Evolutionary conservation across 768 basidiomycete genomes (phyloP), one percentile per base, ranked within the genome.

Genomic region (Leccinellum luteum): DNA sequence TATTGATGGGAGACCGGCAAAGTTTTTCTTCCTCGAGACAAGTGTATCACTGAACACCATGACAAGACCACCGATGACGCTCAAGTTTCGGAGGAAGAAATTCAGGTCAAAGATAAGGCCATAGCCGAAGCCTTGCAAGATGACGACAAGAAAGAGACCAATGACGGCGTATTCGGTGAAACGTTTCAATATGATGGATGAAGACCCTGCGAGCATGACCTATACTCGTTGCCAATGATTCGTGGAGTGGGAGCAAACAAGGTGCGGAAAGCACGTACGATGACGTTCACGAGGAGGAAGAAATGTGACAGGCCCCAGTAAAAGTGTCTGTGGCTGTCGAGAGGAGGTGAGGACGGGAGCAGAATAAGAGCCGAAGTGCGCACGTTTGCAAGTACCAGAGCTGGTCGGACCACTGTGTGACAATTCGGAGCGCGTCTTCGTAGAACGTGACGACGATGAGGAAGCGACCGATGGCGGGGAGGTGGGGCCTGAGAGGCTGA

Each of bases 11-110:
- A 98, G 76, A 48, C 94, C 95, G 12, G 95, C 96, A 64, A 98
- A 98, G 45, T 87, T 77, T 64, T 87, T 85, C 77, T 89, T 94
- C 73, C 87, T 84, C 21, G 86, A 89, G 56, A 91, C 81, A 83
- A 98, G 89, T 1, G 93, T 91, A 72, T 99, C 97, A 62, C 90
- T 94, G 75, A 99, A 94, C 25, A 98, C 95, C 97, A 99, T 99
- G 76, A 99, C 87, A 48, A 99, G 85, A 54, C 97, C 97, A 55
- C 97, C 97, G 60, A 98, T 94, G 70, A 99, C 97, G 60, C 89
- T 91, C 56, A 99, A 82, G 76, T 98, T 99, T 73, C 97, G 94
- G 47, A 98, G 89, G 93, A 99, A 99, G 84, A 99, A 99, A 78
- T 92, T 98, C 73, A 98, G 82, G 81, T 98, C 97, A 75, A 99